Percentiles rank a stretch among this genome's conserved stretches.
phyloP scores from a whole-genome alignment of 2,329 filamentous ascomycete genomes.

The Fusarium concolor region DNA sequence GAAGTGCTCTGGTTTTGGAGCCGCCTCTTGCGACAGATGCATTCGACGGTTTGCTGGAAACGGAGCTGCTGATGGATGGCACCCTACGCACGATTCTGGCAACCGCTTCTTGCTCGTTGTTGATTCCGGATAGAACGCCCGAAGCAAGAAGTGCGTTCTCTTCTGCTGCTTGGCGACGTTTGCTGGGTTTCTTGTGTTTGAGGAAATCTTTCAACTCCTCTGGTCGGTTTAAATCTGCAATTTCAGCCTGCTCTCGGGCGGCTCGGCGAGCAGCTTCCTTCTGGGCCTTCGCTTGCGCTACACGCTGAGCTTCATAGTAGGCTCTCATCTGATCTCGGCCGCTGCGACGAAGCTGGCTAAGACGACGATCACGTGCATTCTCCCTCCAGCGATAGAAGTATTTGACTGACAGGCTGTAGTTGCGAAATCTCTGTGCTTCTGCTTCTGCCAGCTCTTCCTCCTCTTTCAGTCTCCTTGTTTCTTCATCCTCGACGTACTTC shows the following conservation, averaged over 20 bases:
- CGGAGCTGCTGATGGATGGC: conserved; percentile 38
- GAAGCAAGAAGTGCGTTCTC: conserved; percentile 56
- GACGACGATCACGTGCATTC: conserved; percentile 60
- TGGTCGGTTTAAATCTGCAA: conserved; percentile 48
- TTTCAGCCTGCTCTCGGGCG: conserved; percentile 43
- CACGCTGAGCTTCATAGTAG: conserved; percentile 57
- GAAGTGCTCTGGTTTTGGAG: conserved; percentile 54
- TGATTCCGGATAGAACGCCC: conserved; percentile 56
- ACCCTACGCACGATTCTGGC: conserved; percentile 52
- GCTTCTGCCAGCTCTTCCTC: conserved; percentile 61
- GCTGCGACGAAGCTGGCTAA: conserved; percentile 62
- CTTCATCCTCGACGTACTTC: conserved; percentile 55
- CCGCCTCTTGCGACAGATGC: conserved; percentile 43
- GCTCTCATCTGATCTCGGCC: conserved; percentile 63
- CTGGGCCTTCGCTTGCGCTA: conserved; percentile 49
- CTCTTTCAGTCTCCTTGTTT: conserved; percentile 57
- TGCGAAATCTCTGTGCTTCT: conserved; percentile 61
- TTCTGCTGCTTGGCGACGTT: conserved; percentile 49
- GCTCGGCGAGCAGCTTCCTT: conserved; percentile 50
- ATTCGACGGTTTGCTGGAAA: conserved; percentile 37
- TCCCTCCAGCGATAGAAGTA: conserved; percentile 69
- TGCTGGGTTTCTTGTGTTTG: conserved; percentile 48
- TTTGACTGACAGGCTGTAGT: conserved; percentile 63
- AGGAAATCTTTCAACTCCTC: conserved; percentile 52
- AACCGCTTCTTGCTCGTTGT: conserved; percentile 52